Base-by-base conservation (phyloP, 345 rosid genomes). In the Murraya koenigii region DNA sequence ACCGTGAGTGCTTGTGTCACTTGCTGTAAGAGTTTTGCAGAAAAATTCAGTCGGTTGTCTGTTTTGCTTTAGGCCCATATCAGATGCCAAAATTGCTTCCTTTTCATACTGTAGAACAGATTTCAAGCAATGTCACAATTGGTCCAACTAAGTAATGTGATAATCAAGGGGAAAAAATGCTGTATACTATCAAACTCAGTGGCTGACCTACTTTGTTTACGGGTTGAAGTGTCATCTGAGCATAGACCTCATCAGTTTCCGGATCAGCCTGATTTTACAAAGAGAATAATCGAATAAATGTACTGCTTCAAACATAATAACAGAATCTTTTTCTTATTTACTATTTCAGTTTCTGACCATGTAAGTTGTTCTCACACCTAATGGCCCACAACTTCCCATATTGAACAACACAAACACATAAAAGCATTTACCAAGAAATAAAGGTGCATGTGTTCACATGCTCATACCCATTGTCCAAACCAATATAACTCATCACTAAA, bases 1-100 rank as follows among this genome's bases (percentile, higher is more conserved):
- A 74, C 99, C 98, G 36, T 93, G 99, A 35, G 98, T 93, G 79
- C 99, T 95, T 26, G 98, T 95, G 78, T 95, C 98, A 73, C 99
- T 95, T 15, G 98, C 99, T 17, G 99, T 95, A 60, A 95, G 94
- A 63, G 94, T 93, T 87, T 96, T 96, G 84, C 99, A 94, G 89
- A 96, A 96, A 86, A 92, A 96, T 84, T 96, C 98, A 11, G 97
- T 52, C 69, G 97, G 98, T 77, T 92, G 97, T 81, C 91, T 87
- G 78, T 41, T 92, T 78, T 90, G 88, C 86, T 89, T 93, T 78
- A 94, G 86, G 79, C 90, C 97, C 82, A 94, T 83, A 66, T 96
- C 97, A 67, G 98, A 93, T 70, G 94, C 93, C 65, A 93, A 80
- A 72, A 92, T 66, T 36, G 97, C 97, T 66, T 93, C 98, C 88